Evolutionary conservation across 805 yeast genomes (phyloP), one percentile per base, ranked within the genome.

Genomic region (Ogataea siamensis): DNA sequence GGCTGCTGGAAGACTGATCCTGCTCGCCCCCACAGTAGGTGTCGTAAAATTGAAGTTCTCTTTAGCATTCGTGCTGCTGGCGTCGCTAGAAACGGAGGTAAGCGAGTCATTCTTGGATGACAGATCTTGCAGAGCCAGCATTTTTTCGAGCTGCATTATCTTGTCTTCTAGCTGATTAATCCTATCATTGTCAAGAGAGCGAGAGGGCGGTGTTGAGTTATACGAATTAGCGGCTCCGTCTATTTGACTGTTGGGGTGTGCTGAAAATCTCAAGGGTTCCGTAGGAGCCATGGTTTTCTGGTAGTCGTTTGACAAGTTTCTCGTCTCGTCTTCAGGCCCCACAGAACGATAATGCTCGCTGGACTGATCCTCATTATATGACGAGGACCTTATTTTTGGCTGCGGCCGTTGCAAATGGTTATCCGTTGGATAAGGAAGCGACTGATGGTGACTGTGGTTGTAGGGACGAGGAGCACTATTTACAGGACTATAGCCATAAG

Each of bases 131-230:
- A 47, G 21, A 7, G 55, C 52, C 22, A 60, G 42, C 30, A 54
- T 50, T 25, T 47, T 47, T 34, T 60, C 64, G 21, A 60, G 44
- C 21, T 49, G 47, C 25, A 56, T 56, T 14, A 60, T 55, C 35
- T 60, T 60, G 16, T 57, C 64, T 29, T 60, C 65, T n/a, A 60
- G 42, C n/a, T 39, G 41, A 32, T 49, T 50, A 23, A 60, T 58
- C 32, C 60, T 45, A 5, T 49, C 49, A 22, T 43, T 47, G 19
- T 52, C 56, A 3, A n/a, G n/a, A n/a, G n/a, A n/a, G n/a, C n/a
- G n/a, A n/a, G n/a, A n/a, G n/a, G n/a, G n/a, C n/a, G n/a, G n/a
- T n/a, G n/a, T n/a, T n/a, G n/a, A n/a, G n/a, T n/a, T n/a, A n/a
- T n/a, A n/a, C n/a, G n/a, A n/a, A n/a, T n/a, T n/a, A n/a, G n/a